phyloP scores from a whole-genome alignment of 495 filamentous ascomycete species.

The Talaromyces borbonicus region DNA sequence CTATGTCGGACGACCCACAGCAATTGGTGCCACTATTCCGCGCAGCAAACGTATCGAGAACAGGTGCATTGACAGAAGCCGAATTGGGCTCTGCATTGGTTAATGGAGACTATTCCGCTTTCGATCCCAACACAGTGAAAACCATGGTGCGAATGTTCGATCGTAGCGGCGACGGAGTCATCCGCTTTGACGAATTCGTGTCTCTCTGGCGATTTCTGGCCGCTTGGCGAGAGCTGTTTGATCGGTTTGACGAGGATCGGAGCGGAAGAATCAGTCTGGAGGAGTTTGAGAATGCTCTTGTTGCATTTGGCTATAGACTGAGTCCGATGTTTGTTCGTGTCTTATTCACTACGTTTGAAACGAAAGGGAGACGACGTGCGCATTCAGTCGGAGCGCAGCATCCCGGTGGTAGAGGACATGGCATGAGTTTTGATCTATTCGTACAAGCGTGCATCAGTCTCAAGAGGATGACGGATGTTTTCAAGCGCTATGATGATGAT shows the following conservation, averaged over 20 bases:
- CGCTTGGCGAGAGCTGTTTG: constrained; percentile 87
- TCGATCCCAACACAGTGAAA: constrained; percentile 90
- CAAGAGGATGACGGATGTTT: constrained; percentile 98
- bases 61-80: constrained; percentile 71
- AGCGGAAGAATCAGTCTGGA: constrained; percentile 75
- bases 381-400: constrained; percentile 13
- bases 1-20: constrained; percentile 49
- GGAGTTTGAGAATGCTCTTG: constrained; percentile 85
- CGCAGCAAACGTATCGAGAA: constrained; percentile 77
- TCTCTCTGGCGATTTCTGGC: constrained; percentile 91
- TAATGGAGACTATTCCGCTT: constrained; percentile 89
- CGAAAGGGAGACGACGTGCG: constrained; percentile 27
- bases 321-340: constrained; percentile 71
- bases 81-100: constrained; percentile 90
- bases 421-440: constrained; percentile 93
- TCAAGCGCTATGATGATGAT: constrained; percentile 97
- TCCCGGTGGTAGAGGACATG: constrained; percentile 32
- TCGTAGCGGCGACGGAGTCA: constrained; percentile 70
- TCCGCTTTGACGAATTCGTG: constrained; percentile 91
- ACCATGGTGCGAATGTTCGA: constrained; percentile 99
- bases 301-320: constrained; percentile 90
- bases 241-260: constrained; percentile 85
- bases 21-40: constrained; percentile 76
- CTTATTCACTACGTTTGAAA: constrained; percentile 63
- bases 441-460: constrained; percentile 94